Evolutionary conservation across 306 rosid genomes (phyloP).

Genomic region (Castanea crenata): DNA sequence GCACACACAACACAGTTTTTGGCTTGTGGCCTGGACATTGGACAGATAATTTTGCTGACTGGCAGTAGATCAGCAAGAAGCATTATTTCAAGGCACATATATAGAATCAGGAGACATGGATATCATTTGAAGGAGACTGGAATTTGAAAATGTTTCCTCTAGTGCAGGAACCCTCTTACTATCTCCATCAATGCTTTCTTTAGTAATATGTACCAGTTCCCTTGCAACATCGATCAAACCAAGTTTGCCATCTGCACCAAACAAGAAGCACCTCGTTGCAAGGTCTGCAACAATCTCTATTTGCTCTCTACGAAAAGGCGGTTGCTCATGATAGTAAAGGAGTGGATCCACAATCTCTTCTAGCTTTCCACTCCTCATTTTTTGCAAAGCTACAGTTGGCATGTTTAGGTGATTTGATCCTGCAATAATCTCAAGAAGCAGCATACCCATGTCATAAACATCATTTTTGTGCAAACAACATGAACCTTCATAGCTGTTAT

Average conservation of each 20-base stretch:
- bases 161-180: conserved; percentile 48
- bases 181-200: conserved; percentile 53
- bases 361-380: conserved; percentile 67
- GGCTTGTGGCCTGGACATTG: neutral
- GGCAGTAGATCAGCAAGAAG: neutral
- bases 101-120: conserved; percentile 97
- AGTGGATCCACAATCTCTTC: conserved; percentile 83
- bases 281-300: conserved; percentile 82
- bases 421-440: conserved; percentile 76
- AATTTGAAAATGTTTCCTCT: conserved; percentile 93
- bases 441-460: conserved; percentile 73
- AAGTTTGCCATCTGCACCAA: conserved; percentile 78
- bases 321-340: conserved; percentile 69
- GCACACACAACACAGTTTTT: neutral
- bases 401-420: conserved; percentile 66
- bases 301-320: conserved; percentile 56
- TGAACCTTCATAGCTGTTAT: conserved; percentile 26
- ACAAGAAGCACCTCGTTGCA: conserved; percentile 78
- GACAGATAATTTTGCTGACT: neutral
- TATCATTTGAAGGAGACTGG: conserved; percentile 97
- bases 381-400: conserved; percentile 56
- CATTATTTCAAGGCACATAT: conserved; percentile 48
- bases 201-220: conserved; percentile 54
- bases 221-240: conserved; percentile 77
- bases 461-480: conserved; percentile 44